Conservation (phyloP, 177 flowering plant genomes). For the Vitis hybrid region DNA sequence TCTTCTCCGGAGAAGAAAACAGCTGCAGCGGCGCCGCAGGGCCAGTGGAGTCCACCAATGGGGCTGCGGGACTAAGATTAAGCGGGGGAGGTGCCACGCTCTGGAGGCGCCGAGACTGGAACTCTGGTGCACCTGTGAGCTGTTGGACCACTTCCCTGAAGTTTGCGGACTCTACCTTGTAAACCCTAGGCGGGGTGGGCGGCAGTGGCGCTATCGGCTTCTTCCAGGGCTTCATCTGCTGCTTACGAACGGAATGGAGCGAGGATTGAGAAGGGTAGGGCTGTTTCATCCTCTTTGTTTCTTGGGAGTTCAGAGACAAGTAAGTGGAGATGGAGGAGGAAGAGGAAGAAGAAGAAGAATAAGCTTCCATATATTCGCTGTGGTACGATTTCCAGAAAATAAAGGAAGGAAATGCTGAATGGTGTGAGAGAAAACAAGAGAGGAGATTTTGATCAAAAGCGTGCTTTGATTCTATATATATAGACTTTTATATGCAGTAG, state of each 20-base stretch:
- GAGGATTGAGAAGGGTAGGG: background rate
- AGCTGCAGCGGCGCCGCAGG: background rate
- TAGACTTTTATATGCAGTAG: background rate
- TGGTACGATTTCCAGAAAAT: no score
- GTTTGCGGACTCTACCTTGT: constrained; percentile 33
- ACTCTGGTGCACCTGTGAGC: constrained; percentile 36
- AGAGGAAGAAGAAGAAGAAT: constrained; percentile 16
- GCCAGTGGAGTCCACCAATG: background rate
- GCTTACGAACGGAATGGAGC: constrained; percentile 30
- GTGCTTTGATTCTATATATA: background rate
- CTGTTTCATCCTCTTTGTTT: background rate
- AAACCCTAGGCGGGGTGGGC: constrained; percentile 27
- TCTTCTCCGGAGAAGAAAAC: constrained; percentile 5
- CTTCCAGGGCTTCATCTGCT: constrained; percentile 33
- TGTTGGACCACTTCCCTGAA: constrained; percentile 44
- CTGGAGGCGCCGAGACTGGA: constrained; percentile 21
- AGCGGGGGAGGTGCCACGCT: constrained; percentile 30
- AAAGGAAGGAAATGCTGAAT: no score
- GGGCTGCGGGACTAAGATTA: constrained; percentile 2
- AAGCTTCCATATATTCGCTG: constrained; percentile 10
- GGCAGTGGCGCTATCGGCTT: constrained; percentile 36
- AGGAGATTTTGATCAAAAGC: background rate
- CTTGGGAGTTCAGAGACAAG: background rate
- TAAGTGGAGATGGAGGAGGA: background rate
- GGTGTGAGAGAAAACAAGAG: background rate